Percentiles rank a stretch among this genome's conserved stretches.
phyloP scores from a whole-genome alignment of 768 basidiomycete genomes.

The Arthromyces matolae region DNA sequence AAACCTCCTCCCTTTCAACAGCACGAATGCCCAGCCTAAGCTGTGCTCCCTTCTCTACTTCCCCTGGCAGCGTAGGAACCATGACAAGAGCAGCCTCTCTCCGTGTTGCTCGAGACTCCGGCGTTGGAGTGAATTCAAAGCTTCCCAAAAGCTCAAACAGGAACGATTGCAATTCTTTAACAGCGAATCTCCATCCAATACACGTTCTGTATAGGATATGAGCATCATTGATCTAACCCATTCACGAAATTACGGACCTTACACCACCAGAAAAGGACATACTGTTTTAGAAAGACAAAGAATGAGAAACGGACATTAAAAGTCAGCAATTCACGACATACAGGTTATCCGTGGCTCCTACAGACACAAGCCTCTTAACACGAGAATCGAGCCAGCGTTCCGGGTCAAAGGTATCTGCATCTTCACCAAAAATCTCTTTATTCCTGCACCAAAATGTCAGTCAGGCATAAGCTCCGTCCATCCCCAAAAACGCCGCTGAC shows the following conservation, averaged over 20 bases:
- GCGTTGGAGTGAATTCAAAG: conserved; percentile 47
- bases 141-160: conserved; percentile 48
- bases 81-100: conserved; percentile 39
- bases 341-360: conserved; percentile 48
- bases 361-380: conserved; percentile 35
- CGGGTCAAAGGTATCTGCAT: conserved; percentile 44
- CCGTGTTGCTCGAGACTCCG: conserved; percentile 31
- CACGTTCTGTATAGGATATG: conserved; percentile 21
- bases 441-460: too few species aligned
- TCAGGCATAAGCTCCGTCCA: too few species aligned
- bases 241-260: conserved; percentile 18
- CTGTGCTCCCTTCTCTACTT: conserved; percentile 38
- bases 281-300: conserved; percentile 10
- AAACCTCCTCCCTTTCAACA: conserved; percentile 23
- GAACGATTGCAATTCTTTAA: conserved; percentile 56
- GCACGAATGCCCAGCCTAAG: conserved; percentile 35
- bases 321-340: conserved; percentile 18
- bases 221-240: not conserved
- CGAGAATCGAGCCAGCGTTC: conserved; percentile 44
- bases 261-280: conserved; percentile 30
- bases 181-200: conserved; percentile 37
- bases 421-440: conserved; percentile 42
- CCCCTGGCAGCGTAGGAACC: conserved; percentile 40
- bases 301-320: not conserved
- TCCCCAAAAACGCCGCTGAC: conserved; percentile 25